phyloP scores from a whole-genome alignment of 495 filamentous ascomycete species.

The Diplogelasinospora grovesii region DNA sequence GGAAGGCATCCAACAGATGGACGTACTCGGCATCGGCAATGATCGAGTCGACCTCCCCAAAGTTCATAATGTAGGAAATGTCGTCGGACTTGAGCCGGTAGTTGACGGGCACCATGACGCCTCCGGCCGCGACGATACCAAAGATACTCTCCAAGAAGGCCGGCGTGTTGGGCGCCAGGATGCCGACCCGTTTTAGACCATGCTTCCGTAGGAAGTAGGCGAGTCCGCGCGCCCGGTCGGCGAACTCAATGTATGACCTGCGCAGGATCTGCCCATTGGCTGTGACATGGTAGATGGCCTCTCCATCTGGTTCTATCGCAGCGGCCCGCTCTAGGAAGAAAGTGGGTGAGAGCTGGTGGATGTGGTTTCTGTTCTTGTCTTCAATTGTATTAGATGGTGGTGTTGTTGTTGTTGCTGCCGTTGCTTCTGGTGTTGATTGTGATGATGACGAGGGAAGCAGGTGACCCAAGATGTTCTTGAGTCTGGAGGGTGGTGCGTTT shows the following conservation, averaged over 20 bases:
- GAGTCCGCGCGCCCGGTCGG: conserved; percentile 77
- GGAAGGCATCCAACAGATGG: conserved; percentile 60
- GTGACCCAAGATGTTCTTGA: conserved; percentile 55
- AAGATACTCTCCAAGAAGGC: conserved; percentile 89
- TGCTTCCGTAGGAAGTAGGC: conserved; percentile 78
- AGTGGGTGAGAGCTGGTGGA: conserved; percentile 81
- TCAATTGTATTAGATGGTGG: no score
- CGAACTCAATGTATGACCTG: conserved; percentile 70
- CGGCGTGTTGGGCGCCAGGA: conserved; percentile 86
- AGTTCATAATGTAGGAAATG: conserved; percentile 81
- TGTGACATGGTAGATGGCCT: conserved; percentile 83
- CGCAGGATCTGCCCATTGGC: conserved; percentile 65
- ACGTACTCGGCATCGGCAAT: conserved; percentile 78
- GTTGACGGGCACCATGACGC: conserved; percentile 75
- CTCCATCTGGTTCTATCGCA: conserved; percentile 78
- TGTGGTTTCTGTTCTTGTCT: no score
- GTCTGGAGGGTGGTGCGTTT: conserved; percentile 32
- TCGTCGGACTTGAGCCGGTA: conserved; percentile 84
- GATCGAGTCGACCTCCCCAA: conserved; percentile 79
- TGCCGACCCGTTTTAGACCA: conserved; percentile 62
- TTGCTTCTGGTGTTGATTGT: conserved; percentile 20
- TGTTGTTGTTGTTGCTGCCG: conserved; percentile 41
- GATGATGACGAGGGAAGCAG: conserved; percentile 43
- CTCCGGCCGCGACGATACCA: conserved; percentile 79
- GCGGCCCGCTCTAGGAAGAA: conserved; percentile 85